Evolutionary conservation across 257 asterid species (phyloP).

Genomic region (Penstemon davidsonii): DNA sequence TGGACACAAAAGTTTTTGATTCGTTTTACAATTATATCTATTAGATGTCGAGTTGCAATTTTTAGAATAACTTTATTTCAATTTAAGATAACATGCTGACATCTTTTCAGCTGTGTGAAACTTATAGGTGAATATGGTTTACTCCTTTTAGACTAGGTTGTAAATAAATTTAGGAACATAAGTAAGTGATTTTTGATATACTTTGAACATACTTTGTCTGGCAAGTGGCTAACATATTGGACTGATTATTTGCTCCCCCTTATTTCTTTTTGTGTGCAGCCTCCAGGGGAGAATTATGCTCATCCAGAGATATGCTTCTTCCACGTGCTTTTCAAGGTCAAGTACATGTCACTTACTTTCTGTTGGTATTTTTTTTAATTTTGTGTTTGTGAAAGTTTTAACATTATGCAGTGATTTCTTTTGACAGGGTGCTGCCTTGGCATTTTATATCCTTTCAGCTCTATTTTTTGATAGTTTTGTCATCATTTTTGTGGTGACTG

Average conservation of each 20-base stretch:
- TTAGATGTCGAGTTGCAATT: too few relatives aligned
- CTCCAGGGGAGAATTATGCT: conserved; percentile 86
- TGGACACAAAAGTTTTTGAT: too few relatives aligned
- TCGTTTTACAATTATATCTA: too few relatives aligned
- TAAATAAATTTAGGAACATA: too few relatives aligned
- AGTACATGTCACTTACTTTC: conserved; percentile 22
- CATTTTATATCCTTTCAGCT: conserved; percentile 91
- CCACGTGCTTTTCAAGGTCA: conserved; percentile 92
- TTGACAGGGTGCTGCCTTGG: conserved; percentile 87
- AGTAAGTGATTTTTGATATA: not conserved
- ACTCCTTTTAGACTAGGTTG: too few relatives aligned
- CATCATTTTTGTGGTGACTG: conserved; percentile 89
- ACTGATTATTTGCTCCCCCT: conserved; percentile 17
- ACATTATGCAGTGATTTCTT: conserved; percentile 26
- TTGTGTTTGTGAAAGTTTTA: conserved; percentile 23
- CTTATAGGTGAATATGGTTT: too few relatives aligned
- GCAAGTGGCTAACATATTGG: not conserved
- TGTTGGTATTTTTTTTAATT: not conserved
- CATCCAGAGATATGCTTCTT: conserved; percentile 90
- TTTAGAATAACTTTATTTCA: too few relatives aligned
- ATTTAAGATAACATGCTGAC: too few relatives aligned
- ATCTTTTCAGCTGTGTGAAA: too few relatives aligned
- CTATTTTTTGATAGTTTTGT: conserved; percentile 80
- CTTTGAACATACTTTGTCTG: not conserved
- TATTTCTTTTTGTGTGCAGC: conserved; percentile 45